A percentile compares a stretch with the other conserved stretches of the same genome.
Evolutionary conservation across 2,329 filamentous ascomycete genomes (phyloP).

Genomic region (Colletotrichum lupini): DNA sequence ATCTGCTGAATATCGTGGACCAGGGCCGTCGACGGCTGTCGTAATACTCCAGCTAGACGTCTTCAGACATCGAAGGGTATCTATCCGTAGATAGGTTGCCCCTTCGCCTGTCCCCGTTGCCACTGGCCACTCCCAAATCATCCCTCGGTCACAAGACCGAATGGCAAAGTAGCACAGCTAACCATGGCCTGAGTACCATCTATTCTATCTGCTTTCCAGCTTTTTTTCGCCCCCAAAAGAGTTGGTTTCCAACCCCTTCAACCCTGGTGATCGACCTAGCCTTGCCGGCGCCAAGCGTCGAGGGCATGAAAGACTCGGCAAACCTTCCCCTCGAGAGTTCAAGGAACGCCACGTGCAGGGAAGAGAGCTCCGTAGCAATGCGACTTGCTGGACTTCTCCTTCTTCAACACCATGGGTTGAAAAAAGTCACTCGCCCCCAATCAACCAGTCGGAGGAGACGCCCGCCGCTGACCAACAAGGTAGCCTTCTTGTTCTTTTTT

Average conservation of each 20-base stretch:
- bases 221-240: conserved; percentile 11
- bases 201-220: not conserved
- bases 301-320: conserved; percentile 34
- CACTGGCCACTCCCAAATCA: conserved; percentile 12
- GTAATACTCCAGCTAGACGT: conserved; percentile 17
- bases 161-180: not conserved
- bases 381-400: not conserved
- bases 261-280: conserved; percentile 25
- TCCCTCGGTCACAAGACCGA: conserved; percentile 19
- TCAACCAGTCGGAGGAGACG: conserved; percentile 31
- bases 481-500: conserved; percentile 2
- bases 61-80: conserved; percentile 10
- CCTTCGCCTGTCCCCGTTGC: conserved; percentile 4
- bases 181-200: not conserved
- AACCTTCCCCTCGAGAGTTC: conserved; percentile 32
- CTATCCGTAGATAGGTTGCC: not conserved
- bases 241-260: not conserved
- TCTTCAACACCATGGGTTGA: not conserved
- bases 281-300: conserved; percentile 30
- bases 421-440: not conserved
- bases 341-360: conserved; percentile 30
- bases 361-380: conserved; percentile 9
- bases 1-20: conserved; percentile 24
- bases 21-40: conserved; percentile 9
- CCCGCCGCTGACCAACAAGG: conserved; percentile 14